phyloP scores from a whole-genome alignment of 2,329 filamentous ascomycete species.

The Talaromyces verruculosus region DNA sequence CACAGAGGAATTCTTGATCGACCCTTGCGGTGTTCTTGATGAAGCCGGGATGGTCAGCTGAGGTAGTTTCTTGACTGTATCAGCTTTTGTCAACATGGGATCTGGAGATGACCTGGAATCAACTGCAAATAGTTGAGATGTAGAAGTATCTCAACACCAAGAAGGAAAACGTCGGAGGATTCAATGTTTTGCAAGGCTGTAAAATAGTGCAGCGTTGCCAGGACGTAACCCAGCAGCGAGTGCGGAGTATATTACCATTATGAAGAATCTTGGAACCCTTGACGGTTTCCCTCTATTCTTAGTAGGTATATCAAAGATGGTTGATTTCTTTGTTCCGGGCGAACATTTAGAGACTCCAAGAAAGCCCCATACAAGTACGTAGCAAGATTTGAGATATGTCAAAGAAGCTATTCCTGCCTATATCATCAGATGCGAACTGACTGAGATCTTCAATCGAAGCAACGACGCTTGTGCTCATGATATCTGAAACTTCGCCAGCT shows the following conservation, averaged over 20 bases:
- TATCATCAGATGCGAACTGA: neutral
- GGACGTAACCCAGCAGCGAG: neutral
- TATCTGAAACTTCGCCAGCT: neutral
- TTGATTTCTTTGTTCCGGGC: neutral
- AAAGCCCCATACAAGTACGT: neutral
- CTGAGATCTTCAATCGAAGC: neutral
- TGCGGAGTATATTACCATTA: neutral
- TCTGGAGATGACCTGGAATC: too few relatives aligned
- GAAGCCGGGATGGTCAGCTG: neutral
- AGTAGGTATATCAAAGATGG: neutral
- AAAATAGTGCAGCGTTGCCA: neutral
- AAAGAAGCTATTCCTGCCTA: constrained; percentile 3
- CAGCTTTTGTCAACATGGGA: neutral
- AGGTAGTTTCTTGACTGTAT: neutral
- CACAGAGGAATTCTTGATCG: neutral
- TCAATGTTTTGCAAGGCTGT: neutral
- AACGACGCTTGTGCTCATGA: neutral
- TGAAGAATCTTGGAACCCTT: neutral
- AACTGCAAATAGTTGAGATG: neutral
- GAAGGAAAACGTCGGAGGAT: neutral
- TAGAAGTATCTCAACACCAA: neutral
- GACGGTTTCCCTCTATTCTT: neutral
- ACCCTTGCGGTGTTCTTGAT: neutral
- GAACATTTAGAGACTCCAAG: neutral
- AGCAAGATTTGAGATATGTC: neutral